These are phyloP conservation scores for Wickerhamiella domercqiae DNA, from an alignment of 805 yeast species.

Conservation along the genomic window DNA sequence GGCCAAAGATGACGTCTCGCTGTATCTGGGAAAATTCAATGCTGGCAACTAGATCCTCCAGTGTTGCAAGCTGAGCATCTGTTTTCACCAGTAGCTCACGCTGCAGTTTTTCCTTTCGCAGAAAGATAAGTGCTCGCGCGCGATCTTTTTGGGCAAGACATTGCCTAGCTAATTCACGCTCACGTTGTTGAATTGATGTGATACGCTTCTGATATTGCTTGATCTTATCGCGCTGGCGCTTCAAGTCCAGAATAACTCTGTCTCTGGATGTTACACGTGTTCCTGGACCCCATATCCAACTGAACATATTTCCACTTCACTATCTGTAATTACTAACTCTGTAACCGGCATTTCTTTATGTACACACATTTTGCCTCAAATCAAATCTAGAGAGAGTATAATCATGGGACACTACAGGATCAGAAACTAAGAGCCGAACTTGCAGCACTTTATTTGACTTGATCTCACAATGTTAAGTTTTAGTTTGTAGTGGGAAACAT, in stretches of 20 bases:
- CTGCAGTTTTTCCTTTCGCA: constrained; percentile 72
- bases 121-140: constrained; percentile 48
- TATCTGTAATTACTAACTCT: no score
- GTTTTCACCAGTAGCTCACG: constrained; percentile 54
- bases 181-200: constrained; percentile 40
- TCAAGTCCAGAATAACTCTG: constrained; percentile 69
- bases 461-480: no score
- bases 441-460: no score
- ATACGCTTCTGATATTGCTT: constrained; percentile 55
- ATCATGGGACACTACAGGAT: no score
- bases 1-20: constrained; percentile 64
- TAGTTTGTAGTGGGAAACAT: no score
- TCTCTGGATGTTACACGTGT: constrained; percentile 59
- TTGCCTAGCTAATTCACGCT: constrained; percentile 42
- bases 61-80: constrained; percentile 57
- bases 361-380: no score
- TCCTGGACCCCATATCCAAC: no score
- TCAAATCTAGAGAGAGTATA: no score
- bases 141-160: constrained; percentile 39
- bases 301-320: no score
- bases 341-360: no score
- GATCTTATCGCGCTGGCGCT: constrained; percentile 74
- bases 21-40: constrained; percentile 86
- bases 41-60: constrained; percentile 48
- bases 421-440: no score